Conservation (phyloP, 2,329 filamentous ascomycete species). For the Pyrenochaeta sp. region DNA sequence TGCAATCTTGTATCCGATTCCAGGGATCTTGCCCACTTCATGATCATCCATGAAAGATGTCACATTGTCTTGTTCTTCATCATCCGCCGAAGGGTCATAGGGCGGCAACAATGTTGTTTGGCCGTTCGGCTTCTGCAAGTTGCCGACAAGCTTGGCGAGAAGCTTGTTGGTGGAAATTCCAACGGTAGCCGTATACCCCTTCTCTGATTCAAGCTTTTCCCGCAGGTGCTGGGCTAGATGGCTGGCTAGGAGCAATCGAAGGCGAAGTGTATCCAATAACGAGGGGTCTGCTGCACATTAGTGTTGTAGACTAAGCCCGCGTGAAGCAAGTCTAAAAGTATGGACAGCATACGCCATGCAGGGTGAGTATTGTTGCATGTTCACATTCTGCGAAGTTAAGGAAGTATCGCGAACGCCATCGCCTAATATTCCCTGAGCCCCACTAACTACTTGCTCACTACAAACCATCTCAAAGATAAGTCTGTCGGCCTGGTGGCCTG, state of each 20-base stretch:
- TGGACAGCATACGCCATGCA: slow-evolving; percentile 4
- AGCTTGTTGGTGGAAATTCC: slow-evolving; percentile 90
- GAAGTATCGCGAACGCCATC: slow-evolving; percentile 3
- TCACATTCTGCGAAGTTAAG: background rate
- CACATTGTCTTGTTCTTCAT: slow-evolving; percentile 57
- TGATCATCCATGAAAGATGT: slow-evolving; percentile 76
- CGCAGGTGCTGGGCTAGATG: slow-evolving; percentile 82
- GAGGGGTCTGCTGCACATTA: slow-evolving; percentile 28
- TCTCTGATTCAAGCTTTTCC: slow-evolving; percentile 73
- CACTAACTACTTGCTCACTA: slow-evolving; percentile 3
- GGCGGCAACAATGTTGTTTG: slow-evolving; percentile 85
- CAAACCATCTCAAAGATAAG: slow-evolving; percentile 3
- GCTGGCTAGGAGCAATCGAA: slow-evolving; percentile 78
- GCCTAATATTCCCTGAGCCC: background rate
- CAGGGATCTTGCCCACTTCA: slow-evolving; percentile 81
- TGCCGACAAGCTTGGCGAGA: slow-evolving; percentile 84
- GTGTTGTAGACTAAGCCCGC: slow-evolving; percentile 9
- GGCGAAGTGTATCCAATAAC: slow-evolving; percentile 50
- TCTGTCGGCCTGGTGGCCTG: slow-evolving; percentile 13
- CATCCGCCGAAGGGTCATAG: slow-evolving; percentile 49
- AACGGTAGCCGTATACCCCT: slow-evolving; percentile 86
- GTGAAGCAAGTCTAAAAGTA: background rate
- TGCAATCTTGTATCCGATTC: slow-evolving; percentile 83
- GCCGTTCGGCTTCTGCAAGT: slow-evolving; percentile 82
- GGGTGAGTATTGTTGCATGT: background rate